A percentile compares a stretch with the other conserved stretches of the same genome.
These are phyloP conservation scores for Phytophthora sp. DNA, from an alignment of 352 stramenopile genomes.

Conservation along the genomic window DNA sequence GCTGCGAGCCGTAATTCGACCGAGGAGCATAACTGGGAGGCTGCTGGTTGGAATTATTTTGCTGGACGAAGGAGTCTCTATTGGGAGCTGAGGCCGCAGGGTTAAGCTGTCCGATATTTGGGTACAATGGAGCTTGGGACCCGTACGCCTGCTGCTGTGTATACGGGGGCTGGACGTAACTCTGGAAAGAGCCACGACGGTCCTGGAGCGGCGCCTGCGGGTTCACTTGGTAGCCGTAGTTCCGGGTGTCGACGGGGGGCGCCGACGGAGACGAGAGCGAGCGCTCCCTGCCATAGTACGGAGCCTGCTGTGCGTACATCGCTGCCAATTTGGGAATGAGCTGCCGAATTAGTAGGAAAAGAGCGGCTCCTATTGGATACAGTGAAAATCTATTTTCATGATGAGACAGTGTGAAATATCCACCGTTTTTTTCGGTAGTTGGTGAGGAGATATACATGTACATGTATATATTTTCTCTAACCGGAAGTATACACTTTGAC, in stretches of 20 bases:
- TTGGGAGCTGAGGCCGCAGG: conserved; percentile 7
- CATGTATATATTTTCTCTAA: conserved; percentile 7
- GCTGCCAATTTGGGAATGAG: conserved; percentile 23
- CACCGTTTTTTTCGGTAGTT: too few relatives aligned
- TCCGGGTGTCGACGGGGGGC: conserved; percentile 35
- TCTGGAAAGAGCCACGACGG: conserved; percentile 38
- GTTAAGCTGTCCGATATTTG: conserved; percentile 27
- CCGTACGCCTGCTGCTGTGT: conserved; percentile 22
- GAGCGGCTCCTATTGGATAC: background rate
- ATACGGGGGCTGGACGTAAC: conserved; percentile 20
- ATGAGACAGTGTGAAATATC: conserved; percentile 13
- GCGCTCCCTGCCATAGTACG: conserved; percentile 25
- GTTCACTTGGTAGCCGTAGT: conserved; percentile 28
- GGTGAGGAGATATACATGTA: too few relatives aligned
- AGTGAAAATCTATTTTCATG: background rate
- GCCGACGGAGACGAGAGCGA: conserved; percentile 48
- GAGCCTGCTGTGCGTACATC: conserved; percentile 33
- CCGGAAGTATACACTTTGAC: conserved; percentile 59
- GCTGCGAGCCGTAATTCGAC: conserved; percentile 12
- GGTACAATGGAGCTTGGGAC: conserved; percentile 27
- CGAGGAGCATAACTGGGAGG: conserved; percentile 10
- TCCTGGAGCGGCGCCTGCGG: conserved; percentile 25
- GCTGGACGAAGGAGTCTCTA: conserved; percentile 25
- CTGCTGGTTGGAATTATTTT: conserved; percentile 7
- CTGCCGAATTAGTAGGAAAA: background rate